Base-by-base conservation (phyloP, 2,329 filamentous ascomycete genomes). In the Clarireedia hainanense region DNA sequence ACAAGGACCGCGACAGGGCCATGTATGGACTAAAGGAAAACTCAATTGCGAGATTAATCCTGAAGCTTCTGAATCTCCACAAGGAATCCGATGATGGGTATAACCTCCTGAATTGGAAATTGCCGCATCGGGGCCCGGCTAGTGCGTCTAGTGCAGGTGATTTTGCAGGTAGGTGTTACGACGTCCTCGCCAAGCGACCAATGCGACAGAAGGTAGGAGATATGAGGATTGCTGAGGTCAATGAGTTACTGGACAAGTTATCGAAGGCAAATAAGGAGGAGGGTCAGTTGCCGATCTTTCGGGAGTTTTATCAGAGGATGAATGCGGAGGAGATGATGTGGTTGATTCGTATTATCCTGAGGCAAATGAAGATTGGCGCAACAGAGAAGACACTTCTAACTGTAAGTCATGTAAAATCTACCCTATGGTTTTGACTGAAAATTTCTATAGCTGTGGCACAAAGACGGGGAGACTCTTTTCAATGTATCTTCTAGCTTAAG, bases 11-110 rank as follows among this genome's bases (percentile, higher is more conserved):
- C 40, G 91, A 97, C 66, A 83, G 94, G 48, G 87, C 88, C 17
- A 91, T 96, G 76, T 99, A 97, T 66, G 90, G 92, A 0, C 76
- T 99, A 42, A 97, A 97, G 68, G 94, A 99, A 74, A 91, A 87
- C 68, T 82, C 85, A 5, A 91, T 99, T 58, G 92, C 86, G 9
- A 96, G 91, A 68, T 74, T 97, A 20, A 76, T 97, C n/a, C 88
- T 96, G 57, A 92, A 91, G 68, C 80, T 96, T 40, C 86, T 96
- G 77, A 92, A 91, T 68, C 95, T 99, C 65, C 86, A 91, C 73
- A 89, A 86, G 65, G 85, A 91, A 64, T 95, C 90, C 0, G 89
- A 95, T 60, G 92, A 97, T 73, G 92, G 86, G 0, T 86, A 86
- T 67, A 90, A 82, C 61, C 76, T 99, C 24, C 71, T 95, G 54